These are phyloP conservation scores for Stephania cephalantha DNA, from an alignment of 164 flowering plant genomes.

Conservation along the genomic window DNA sequence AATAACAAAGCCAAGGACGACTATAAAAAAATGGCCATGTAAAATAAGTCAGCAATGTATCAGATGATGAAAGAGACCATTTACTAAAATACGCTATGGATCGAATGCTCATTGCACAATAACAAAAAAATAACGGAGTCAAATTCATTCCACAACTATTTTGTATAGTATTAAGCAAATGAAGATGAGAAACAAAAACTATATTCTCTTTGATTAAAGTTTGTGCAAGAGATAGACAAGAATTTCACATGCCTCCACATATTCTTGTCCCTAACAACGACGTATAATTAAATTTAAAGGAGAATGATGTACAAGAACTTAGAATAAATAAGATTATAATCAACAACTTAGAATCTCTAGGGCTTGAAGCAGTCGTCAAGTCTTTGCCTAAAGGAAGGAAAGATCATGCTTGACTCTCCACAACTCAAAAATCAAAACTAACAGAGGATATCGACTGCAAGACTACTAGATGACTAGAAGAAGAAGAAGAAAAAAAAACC, in stretches of 20 bases:
- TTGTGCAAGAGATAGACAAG: neutral
- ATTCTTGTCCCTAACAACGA: too few relatives aligned
- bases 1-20: conserved; percentile 97
- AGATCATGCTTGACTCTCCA: too few relatives aligned
- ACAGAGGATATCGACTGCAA: too few relatives aligned
- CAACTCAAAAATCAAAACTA: too few relatives aligned
- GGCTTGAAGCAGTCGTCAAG: neutral
- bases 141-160: neutral
- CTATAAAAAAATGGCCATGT: conserved; percentile 26
- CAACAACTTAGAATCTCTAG: neutral
- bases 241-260: neutral
- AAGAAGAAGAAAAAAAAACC: too few relatives aligned
- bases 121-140: neutral
- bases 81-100: neutral
- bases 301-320: neutral
- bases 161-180: neutral
- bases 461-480: too few relatives aligned
- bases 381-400: too few relatives aligned
- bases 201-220: neutral
- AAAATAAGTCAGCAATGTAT: neutral
- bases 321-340: neutral
- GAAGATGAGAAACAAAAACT: neutral
- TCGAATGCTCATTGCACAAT: neutral
- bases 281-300: neutral
- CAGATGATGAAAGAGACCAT: neutral